Evolutionary conservation across 345 rosid genomes (phyloP).

Genomic region (Draba incana): DNA sequence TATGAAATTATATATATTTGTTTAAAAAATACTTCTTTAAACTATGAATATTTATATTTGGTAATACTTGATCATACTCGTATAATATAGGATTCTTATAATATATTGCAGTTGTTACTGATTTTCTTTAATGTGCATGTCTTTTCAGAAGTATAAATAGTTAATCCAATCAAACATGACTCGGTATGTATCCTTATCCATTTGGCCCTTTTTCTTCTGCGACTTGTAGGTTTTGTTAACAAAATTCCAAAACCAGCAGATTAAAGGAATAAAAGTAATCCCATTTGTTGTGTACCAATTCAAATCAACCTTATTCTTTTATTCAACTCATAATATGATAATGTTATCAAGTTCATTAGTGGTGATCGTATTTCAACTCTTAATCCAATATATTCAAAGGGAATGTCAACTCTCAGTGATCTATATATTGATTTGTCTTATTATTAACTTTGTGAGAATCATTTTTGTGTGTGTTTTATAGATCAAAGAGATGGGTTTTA

Average conservation of each 20-base stretch:
- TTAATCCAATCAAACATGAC: conserved; percentile 15
- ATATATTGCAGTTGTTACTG: conserved; percentile 4
- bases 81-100: background rate
- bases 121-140: conserved; percentile 11
- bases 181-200: conserved; percentile 36
- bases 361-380: conserved; percentile 33
- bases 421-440: conserved; percentile 13
- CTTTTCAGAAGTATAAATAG: conserved; percentile 33
- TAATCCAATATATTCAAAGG: conserved; percentile 37
- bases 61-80: background rate
- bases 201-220: conserved; percentile 17
- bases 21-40: no score
- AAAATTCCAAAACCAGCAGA: conserved; percentile 14
- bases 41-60: no score
- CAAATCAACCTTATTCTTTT: conserved; percentile 30
- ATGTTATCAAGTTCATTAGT: conserved; percentile 30
- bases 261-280: conserved; percentile 14
- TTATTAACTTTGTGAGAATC: conserved; percentile 2
- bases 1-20: no score
- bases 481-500: conserved; percentile 28
- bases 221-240: background rate
- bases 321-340: conserved; percentile 27
- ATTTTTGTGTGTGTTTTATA: conserved; percentile 6
- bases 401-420: conserved; percentile 40
- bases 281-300: conserved; percentile 33